A percentile compares a stretch with the other conserved stretches of the same genome.
Conservation (phyloP, 257 asterid genomes). For the Penstemon eatonii region DNA sequence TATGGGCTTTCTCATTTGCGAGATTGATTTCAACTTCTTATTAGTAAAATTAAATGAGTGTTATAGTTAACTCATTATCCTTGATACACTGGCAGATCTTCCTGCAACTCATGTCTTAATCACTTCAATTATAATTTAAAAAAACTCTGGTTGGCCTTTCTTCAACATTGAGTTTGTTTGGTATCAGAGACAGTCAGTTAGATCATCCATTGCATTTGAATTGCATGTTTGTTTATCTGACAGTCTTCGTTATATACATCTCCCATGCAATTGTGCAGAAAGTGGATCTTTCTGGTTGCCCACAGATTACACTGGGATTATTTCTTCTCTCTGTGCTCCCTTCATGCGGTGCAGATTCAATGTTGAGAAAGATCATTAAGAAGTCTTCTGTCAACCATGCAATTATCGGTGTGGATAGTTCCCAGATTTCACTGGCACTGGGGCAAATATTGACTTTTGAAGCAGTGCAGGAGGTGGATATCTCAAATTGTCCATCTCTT, state of each 20-base stretch:
- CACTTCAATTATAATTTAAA: not conserved
- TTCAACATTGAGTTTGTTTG: not conserved
- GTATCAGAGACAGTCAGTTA: conserved; percentile 8
- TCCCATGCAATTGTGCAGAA: conserved; percentile 48
- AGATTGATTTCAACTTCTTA: conserved; percentile 8
- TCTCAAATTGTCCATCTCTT: conserved; percentile 73
- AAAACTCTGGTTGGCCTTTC: conserved; percentile 6
- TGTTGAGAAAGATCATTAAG: conserved; percentile 42
- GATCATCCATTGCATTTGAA: not conserved
- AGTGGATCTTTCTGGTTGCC: conserved; percentile 80
- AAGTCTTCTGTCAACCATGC: conserved; percentile 36
- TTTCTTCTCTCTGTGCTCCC: conserved; percentile 64
- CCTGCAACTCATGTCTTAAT: not conserved
- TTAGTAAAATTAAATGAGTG: not conserved
- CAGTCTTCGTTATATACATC: conserved; percentile 30
- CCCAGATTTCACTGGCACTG: conserved; percentile 32
- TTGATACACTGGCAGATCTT: conserved; percentile 5
- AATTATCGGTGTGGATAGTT: conserved; percentile 27
- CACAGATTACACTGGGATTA: conserved; percentile 53
- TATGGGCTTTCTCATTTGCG: not conserved
- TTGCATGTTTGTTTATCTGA: conserved; percentile 15
- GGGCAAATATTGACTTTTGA: conserved; percentile 51
- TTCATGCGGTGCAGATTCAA: conserved; percentile 33
- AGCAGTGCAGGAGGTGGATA: conserved; percentile 74
- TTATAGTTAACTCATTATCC: not conserved